These are phyloP conservation scores for Coniella lustricola DNA, from an alignment of 2,329 filamentous ascomycete species.

Conservation along the genomic window DNA sequence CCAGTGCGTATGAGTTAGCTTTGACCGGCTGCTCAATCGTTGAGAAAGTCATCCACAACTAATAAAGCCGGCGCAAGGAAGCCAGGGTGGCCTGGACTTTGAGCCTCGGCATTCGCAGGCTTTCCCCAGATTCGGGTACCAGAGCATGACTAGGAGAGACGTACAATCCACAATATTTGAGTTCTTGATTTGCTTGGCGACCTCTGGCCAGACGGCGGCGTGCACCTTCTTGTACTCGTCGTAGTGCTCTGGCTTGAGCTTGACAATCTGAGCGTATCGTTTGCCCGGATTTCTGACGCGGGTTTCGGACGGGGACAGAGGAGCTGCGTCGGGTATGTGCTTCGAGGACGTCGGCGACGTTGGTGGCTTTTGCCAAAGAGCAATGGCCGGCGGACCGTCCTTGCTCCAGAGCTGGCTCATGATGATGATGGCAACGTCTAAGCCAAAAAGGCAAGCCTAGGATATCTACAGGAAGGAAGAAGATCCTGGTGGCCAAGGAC, in stretches of 20 bases:
- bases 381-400: not conserved
- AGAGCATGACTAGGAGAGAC: slow-evolving; percentile 19
- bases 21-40: not conserved
- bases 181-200: slow-evolving; percentile 66
- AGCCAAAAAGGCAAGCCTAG: too few species aligned
- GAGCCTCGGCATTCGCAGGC: too few species aligned
- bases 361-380: slow-evolving; percentile 13
- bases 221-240: slow-evolving; percentile 69
- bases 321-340: slow-evolving; percentile 8
- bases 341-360: not conserved
- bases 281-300: slow-evolving; percentile 13
- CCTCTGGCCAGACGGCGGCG: slow-evolving; percentile 68
- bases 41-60: too few species aligned
- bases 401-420: slow-evolving; percentile 20
- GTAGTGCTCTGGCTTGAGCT: slow-evolving; percentile 59
- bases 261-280: slow-evolving; percentile 57
- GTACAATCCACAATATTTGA: slow-evolving; percentile 69
- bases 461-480: too few species aligned
- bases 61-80: not conserved
- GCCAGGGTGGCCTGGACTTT: too few species aligned
- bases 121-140: too few species aligned
- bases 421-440: not conserved
- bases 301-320: slow-evolving; percentile 8
- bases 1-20: not conserved
- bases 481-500: too few species aligned